Evolutionary conservation across 768 basidiomycete species (phyloP).

Genomic region (Strobilomyces dryophilus): DNA sequence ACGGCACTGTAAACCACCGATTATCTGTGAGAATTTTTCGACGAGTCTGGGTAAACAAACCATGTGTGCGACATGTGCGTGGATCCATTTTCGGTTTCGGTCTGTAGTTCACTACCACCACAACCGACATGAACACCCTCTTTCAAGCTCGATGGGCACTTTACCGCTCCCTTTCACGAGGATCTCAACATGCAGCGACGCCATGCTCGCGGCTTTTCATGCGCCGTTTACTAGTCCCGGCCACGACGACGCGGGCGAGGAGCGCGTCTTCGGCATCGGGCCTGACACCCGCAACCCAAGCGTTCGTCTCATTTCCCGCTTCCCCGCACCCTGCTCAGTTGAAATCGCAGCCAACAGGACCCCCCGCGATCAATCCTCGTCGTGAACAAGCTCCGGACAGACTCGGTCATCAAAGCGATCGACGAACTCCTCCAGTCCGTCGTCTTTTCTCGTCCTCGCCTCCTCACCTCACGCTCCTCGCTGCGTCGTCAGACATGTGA

Average conservation of each 20-base stretch:
- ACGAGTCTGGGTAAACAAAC: too few species aligned
- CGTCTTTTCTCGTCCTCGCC: background rate
- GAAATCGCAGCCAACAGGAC: conserved; percentile 22
- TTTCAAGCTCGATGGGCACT: conserved; percentile 19
- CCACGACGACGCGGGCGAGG: conserved; percentile 6
- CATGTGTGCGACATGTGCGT: too few species aligned
- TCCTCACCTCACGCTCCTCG: background rate
- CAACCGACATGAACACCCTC: conserved; percentile 17
- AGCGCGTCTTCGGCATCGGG: conserved; percentile 12
- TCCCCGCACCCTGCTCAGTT: conserved; percentile 22
- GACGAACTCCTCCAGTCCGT: conserved; percentile 67
- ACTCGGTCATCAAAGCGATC: conserved; percentile 72
- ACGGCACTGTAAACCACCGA: too few species aligned
- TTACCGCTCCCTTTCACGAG: conserved; percentile 19
- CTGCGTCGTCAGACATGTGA: conserved; percentile 46
- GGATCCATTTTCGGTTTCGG: too few species aligned
- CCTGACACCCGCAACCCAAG: conserved; percentile 7
- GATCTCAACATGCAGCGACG: background rate
- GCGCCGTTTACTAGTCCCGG: background rate
- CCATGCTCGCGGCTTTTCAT: conserved; percentile 3
- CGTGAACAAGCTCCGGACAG: conserved; percentile 78
- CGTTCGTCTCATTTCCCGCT: conserved; percentile 17
- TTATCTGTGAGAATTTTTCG: too few species aligned
- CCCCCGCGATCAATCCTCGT: conserved; percentile 65
- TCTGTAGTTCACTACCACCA: too few species aligned